phyloP scores from a whole-genome alignment of 768 basidiomycete genomes.

The Amanita rubescens region DNA sequence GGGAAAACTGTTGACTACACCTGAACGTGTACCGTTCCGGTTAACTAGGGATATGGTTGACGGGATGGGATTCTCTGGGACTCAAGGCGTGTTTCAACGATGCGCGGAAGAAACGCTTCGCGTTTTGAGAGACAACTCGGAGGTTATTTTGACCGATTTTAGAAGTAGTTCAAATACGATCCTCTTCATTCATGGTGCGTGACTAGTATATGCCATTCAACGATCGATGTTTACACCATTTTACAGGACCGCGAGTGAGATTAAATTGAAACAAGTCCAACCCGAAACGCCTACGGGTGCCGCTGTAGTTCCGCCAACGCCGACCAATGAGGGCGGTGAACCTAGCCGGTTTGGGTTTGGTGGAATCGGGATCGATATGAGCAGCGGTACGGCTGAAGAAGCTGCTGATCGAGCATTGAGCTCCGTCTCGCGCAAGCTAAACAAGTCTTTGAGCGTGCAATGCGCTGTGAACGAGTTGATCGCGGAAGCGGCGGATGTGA shows the following conservation, averaged over 20 bases:
- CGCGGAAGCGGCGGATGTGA: constrained; percentile 73
- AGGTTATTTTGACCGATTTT: constrained; percentile 90
- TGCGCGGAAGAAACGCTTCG: constrained; percentile 94
- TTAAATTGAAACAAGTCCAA: constrained; percentile 64
- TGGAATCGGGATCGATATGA: constrained; percentile 55
- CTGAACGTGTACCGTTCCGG: constrained; percentile 91
- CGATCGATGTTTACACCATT: not conserved
- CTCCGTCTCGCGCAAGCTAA: constrained; percentile 75
- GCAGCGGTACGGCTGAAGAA: constrained; percentile 66
- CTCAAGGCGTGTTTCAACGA: constrained; percentile 89
- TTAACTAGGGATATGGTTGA: constrained; percentile 93
- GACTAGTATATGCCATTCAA: no score
- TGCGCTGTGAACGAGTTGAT: constrained; percentile 92
- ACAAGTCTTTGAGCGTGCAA: constrained; percentile 81
- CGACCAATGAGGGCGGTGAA: constrained; percentile 14
- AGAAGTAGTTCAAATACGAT: constrained; percentile 95
- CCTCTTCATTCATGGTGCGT: constrained; percentile 87
- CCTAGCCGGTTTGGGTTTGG: constrained; percentile 24
- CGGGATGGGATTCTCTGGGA: constrained; percentile 85
- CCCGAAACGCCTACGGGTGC: constrained; percentile 24
- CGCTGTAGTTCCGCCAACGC: constrained; percentile 12
- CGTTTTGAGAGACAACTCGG: constrained; percentile 79
- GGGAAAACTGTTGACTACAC: constrained; percentile 74
- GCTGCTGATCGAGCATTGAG: constrained; percentile 85
- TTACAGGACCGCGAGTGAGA: constrained; percentile 68